Base-by-base conservation (phyloP, 169 alveolate species). In the Cystoisospora suis region DNA sequence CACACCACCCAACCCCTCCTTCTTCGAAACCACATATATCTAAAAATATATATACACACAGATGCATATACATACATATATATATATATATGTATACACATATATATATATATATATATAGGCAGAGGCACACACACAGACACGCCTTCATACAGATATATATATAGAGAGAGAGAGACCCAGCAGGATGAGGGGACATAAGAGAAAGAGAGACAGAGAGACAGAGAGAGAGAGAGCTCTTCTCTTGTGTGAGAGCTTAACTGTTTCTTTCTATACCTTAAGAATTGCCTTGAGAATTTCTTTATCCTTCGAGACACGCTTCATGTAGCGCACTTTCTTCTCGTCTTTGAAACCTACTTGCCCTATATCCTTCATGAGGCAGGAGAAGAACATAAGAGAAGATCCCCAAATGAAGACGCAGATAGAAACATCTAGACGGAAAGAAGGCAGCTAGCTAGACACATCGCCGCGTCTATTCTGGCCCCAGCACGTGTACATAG, bases 291-390 rank as follows among this genome's bases (percentile, higher is more conserved):
- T 87, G 53, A 75, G 40, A 53, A 87, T 23, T 0, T 87, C 92
- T 34, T 65, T 58, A 45, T 87, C 92, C 40, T 38, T 53, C 47
- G 81, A 44, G 32, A 87, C 92, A 38, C 58, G 27, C 40, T 75
- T 45, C 15, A 87, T 70, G 36, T 75, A 29, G 44, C 59, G 81
- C 36, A 87, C 92, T 20, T 23, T 29, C 17, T 29, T 38, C 49
- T 87, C 87, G 47, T 87, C 87, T 53, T 87, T 87, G 59, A 87
- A 87, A 0, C 92, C 92, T 7, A 87, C 92, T 46, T 87, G 92
- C 46, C 98, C 98, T 4, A 94, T 93, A 75, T 95, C 96, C 98
- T 72, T n/a, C n/a, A n/a, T n/a, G n/a, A n/a, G n/a, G n/a, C n/a
- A n/a, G n/a, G n/a, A n/a, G n/a, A n/a, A n/a, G n/a, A n/a, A n/a